Percentiles rank a stretch among this genome's conserved stretches.
Evolutionary conservation across 371 early-diverging fungal genomes (phyloP).

Genomic region (Lichtheimia corymbifera): DNA sequence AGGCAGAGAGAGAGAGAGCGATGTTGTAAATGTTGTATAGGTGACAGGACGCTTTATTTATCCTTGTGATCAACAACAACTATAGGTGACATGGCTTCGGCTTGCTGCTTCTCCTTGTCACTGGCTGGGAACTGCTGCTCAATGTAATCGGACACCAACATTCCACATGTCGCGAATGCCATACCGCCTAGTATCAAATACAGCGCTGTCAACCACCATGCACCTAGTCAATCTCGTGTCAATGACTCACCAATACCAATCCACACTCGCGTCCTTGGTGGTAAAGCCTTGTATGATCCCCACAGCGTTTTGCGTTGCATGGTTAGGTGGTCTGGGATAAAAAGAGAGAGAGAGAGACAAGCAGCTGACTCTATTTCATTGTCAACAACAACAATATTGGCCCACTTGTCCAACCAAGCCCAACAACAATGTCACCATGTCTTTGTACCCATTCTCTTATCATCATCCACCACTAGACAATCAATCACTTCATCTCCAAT

Average conservation of each 20-base stretch:
- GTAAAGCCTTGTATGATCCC: conserved; percentile 47
- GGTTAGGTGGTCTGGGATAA: not conserved
- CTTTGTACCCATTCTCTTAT: no score
- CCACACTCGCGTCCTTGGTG: conserved; percentile 40
- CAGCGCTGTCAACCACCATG: not conserved
- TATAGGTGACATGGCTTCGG: conserved; percentile 41
- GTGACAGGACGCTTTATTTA: conserved; percentile 3
- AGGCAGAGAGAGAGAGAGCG: no score
- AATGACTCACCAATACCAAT: conserved; percentile 39
- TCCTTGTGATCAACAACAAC: conserved; percentile 36
- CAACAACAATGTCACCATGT: no score
- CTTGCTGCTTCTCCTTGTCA: conserved; percentile 32
- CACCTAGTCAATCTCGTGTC: not conserved
- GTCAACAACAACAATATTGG: no score
- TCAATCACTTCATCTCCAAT: no score
- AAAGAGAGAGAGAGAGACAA: no score
- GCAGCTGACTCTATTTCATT: no score
- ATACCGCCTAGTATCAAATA: conserved; percentile 38
- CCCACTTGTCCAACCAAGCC: no score
- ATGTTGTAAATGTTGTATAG: no score
- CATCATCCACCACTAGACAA: no score
- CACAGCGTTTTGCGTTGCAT: conserved; percentile 56
- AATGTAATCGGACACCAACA: conserved; percentile 43
- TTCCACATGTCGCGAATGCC: conserved; percentile 48
- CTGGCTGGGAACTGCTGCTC: conserved; percentile 40